These are phyloP conservation scores for Claviceps monticola DNA, from an alignment of 2,329 filamentous ascomycete species.

Conservation along the genomic window DNA sequence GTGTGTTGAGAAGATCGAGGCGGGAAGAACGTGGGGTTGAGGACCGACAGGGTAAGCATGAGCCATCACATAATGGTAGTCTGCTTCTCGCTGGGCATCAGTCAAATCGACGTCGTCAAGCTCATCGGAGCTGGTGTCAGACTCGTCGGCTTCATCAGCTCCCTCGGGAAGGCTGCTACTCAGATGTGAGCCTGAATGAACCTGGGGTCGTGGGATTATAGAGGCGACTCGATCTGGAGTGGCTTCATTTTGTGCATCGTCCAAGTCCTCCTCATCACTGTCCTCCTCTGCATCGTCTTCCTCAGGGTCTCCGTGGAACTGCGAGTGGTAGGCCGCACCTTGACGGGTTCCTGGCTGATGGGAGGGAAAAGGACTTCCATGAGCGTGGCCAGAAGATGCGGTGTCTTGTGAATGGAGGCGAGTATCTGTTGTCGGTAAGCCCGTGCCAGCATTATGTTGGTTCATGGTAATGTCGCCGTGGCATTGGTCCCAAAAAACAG, in stretches of 20 bases:
- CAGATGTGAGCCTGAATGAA: background rate
- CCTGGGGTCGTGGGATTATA: background rate
- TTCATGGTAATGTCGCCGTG: background rate
- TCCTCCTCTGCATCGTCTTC: conserved; percentile 15
- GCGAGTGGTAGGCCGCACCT: background rate
- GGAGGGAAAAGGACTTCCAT: background rate
- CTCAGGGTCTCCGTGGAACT: conserved; percentile 6
- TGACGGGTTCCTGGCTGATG: background rate
- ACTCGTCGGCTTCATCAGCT: background rate
- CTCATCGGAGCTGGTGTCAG: background rate
- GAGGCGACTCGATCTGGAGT: conserved; percentile 9
- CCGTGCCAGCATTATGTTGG: conserved; percentile 3
- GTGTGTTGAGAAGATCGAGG: background rate
- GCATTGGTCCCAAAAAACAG: conserved; percentile 1
- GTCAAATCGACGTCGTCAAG: background rate
- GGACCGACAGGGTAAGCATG: conserved; percentile 1
- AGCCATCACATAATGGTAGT: conserved; percentile 5
- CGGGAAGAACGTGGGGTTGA: background rate
- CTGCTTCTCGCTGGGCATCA: conserved; percentile 4
- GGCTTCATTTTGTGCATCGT: conserved; percentile 21
- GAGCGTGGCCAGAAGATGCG: background rate
- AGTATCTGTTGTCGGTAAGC: conserved; percentile 3
- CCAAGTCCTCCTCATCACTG: conserved; percentile 19
- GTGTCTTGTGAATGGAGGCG: conserved; percentile 5
- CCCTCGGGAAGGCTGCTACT: background rate